phyloP scores from a whole-genome alignment of 345 rosid species.

The Salix suchowensis region DNA sequence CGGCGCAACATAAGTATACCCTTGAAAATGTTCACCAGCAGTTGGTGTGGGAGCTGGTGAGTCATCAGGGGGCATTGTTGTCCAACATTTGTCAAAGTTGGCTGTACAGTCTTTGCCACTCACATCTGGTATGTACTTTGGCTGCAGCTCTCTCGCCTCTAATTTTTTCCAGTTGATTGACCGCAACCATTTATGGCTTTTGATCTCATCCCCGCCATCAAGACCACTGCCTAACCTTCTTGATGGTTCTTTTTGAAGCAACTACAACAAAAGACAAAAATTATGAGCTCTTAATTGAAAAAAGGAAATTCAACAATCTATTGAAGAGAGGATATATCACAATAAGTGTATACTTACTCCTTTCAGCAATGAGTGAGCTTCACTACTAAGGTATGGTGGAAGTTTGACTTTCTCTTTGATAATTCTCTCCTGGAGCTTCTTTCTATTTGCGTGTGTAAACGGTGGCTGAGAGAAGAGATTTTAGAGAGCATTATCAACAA shows the following conservation, averaged over 20 bases:
- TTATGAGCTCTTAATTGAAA: background rate
- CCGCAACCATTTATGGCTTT: slow-evolving; percentile 60
- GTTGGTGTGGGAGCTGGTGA: slow-evolving; percentile 73
- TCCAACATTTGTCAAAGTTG: slow-evolving; percentile 73
- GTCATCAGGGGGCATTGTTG: slow-evolving; percentile 63
- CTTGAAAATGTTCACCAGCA: slow-evolving; percentile 60
- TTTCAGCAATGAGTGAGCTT: slow-evolving; percentile 71
- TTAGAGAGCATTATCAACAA: background rate
- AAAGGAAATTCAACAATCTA: background rate
- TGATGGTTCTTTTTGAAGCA: slow-evolving; percentile 66
- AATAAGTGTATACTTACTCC: slow-evolving; percentile 40
- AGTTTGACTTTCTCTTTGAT: slow-evolving; percentile 65
- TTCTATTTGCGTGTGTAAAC: slow-evolving; percentile 52
- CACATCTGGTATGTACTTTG: slow-evolving; percentile 65
- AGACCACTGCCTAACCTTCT: slow-evolving; percentile 67
- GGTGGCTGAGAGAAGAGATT: slow-evolving; percentile 44
- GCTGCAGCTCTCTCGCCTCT: slow-evolving; percentile 54
- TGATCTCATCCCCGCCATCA: slow-evolving; percentile 55
- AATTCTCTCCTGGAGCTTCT: slow-evolving; percentile 69
- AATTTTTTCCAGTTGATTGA: slow-evolving; percentile 65
- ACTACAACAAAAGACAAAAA: slow-evolving; percentile 24
- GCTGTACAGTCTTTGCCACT: slow-evolving; percentile 63
- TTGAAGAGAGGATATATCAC: background rate
- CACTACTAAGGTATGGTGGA: slow-evolving; percentile 52
- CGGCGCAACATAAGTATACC: slow-evolving; percentile 60